phyloP scores from a whole-genome alignment of 1,284 basidiomycete species.

The Cutaneotrichosporon spelunceum region DNA sequence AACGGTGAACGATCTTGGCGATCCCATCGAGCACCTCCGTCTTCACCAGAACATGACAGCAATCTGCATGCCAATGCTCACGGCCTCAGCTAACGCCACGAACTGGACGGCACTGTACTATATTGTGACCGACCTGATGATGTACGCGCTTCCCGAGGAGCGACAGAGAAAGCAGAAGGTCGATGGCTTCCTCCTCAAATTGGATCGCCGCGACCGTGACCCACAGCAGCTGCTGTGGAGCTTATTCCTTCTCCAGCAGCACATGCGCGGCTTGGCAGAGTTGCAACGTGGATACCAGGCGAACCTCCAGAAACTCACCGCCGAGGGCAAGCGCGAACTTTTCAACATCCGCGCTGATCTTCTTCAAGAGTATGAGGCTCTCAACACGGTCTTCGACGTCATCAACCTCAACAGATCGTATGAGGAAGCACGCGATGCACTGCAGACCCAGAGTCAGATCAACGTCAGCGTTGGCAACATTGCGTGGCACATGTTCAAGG shows the following conservation, averaged over 20 bases:
- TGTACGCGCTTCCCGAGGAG: slow-evolving; percentile 83
- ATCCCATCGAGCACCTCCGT: slow-evolving; percentile 64
- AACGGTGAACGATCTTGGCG: slow-evolving; percentile 47
- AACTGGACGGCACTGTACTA: slow-evolving; percentile 86
- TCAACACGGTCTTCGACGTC: slow-evolving; percentile 83
- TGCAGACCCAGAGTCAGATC: slow-evolving; percentile 72
- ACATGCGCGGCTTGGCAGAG: slow-evolving; percentile 61
- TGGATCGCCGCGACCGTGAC: slow-evolving; percentile 79
- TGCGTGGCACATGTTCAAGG: slow-evolving; percentile 85
- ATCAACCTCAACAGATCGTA: slow-evolving; percentile 70
- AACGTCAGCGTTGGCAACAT: slow-evolving; percentile 81
- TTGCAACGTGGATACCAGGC: slow-evolving; percentile 60
- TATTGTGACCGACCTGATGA: slow-evolving; percentile 79
- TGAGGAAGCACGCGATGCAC: slow-evolving; percentile 67
- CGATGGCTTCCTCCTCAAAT: slow-evolving; percentile 80
- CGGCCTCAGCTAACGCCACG: slow-evolving; percentile 78
- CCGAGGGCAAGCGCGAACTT: slow-evolving; percentile 58
- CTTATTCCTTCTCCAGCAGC: slow-evolving; percentile 69
- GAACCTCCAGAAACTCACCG: slow-evolving; percentile 55
- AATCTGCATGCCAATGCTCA: slow-evolving; percentile 77
- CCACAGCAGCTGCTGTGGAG: slow-evolving; percentile 62
- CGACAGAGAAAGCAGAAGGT: slow-evolving; percentile 71
- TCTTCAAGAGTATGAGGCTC: slow-evolving; percentile 70
- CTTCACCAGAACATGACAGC: slow-evolving; percentile 80
- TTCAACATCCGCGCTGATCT: slow-evolving; percentile 70